Percentiles rank a stretch among this genome's conserved stretches.
Conservation (phyloP, 129 eudicot species). For the Helianthus tuberosus region DNA sequence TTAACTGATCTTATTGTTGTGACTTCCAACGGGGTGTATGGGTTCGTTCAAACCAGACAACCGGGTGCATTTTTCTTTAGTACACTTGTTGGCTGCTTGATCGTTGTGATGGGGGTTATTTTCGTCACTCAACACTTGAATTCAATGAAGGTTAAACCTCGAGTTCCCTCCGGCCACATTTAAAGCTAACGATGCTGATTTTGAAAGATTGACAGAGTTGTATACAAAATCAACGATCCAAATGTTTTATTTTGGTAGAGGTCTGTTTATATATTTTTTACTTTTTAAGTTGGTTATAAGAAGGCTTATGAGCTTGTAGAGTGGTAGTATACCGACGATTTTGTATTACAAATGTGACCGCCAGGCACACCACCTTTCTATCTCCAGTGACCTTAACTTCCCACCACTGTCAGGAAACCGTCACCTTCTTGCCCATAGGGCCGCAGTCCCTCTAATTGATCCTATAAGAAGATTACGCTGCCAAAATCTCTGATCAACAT, state of each 20-base stretch:
- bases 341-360: background rate
- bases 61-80: conserved; percentile 99
- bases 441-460: background rate
- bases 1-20: conserved; percentile 86
- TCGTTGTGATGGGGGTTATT: conserved; percentile 90
- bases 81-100: conserved; percentile 90
- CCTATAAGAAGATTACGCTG: no score
- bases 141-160: conserved; percentile 77
- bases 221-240: conserved; percentile 15
- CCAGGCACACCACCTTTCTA: background rate
- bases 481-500: no score
- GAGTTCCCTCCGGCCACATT: conserved; percentile 46
- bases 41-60: conserved; percentile 98
- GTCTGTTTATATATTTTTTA: background rate
- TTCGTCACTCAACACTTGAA: conserved; percentile 87
- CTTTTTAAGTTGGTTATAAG: background rate
- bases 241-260: conserved; percentile 10
- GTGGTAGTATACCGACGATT: background rate
- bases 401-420: no score
- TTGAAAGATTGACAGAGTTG: conserved; percentile 17
- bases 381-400: background rate
- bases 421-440: background rate
- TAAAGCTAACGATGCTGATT: conserved; percentile 18
- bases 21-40: conserved; percentile 84
- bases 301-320: background rate